These are phyloP conservation scores for Penicillium verrucosum DNA, from an alignment of 2,329 filamentous ascomycete genomes.

Conservation along the genomic window DNA sequence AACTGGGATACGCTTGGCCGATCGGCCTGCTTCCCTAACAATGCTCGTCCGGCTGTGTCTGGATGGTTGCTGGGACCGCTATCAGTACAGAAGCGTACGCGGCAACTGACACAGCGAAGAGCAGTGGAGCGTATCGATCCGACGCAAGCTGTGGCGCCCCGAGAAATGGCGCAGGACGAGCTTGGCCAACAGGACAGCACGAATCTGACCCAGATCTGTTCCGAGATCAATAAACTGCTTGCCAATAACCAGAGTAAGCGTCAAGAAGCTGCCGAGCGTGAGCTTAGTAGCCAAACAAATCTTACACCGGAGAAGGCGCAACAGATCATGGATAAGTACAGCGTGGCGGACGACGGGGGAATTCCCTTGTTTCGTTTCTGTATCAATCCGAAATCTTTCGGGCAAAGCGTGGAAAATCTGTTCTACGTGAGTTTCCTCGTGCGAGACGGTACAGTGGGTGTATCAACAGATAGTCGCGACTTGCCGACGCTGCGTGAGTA, in stretches of 20 bases:
- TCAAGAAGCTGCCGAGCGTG: conserved; percentile 49
- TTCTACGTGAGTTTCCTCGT: conserved; percentile 97
- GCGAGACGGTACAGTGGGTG: conserved; percentile 72
- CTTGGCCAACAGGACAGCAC: conserved; percentile 73
- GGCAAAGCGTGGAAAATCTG: conserved; percentile 92
- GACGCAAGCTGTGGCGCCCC: conserved; percentile 67
- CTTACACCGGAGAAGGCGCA: conserved; percentile 39
- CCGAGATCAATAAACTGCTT: conserved; percentile 66
- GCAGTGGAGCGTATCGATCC: conserved; percentile 66
- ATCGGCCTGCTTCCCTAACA: conserved; percentile 69
- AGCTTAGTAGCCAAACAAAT: conserved; percentile 34
- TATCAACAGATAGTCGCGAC: conserved; percentile 69
- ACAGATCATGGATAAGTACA: conserved; percentile 61
- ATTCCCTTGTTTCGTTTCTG: conserved; percentile 82
- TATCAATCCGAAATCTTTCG: conserved; percentile 84
- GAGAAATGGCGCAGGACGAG: conserved; percentile 72
- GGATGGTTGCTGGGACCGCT: conserved; percentile 86
- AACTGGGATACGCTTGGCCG: conserved; percentile 84
- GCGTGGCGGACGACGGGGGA: conserved; percentile 65
- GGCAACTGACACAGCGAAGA: conserved; percentile 67
- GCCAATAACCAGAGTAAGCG: conserved; percentile 41
- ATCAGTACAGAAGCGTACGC: conserved; percentile 79
- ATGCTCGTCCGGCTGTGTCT: conserved; percentile 70
- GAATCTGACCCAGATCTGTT: conserved; percentile 74
- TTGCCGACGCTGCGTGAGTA: conserved; percentile 77